Percentiles rank a stretch among this genome's conserved stretches.
Conservation (phyloP, 768 basidiomycete genomes). For the Leccinum imitatum region DNA sequence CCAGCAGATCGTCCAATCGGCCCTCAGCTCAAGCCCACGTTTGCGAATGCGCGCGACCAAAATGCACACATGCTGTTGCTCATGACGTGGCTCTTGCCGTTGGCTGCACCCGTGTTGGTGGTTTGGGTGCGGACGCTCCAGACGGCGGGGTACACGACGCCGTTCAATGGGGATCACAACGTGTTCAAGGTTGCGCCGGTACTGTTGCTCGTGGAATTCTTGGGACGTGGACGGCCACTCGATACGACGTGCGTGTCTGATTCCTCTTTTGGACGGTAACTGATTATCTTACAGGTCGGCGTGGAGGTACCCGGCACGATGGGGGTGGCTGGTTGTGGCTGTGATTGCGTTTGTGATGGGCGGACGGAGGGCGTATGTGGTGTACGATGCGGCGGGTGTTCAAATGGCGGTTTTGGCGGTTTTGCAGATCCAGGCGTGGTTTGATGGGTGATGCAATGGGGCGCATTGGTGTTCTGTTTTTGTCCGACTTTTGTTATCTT, state of each 20-base stretch:
- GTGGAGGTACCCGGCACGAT: slow-evolving; percentile 38
- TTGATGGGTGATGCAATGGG: neutral
- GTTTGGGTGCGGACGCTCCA: slow-evolving; percentile 89
- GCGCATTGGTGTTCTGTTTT: too few species aligned
- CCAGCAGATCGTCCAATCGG: neutral
- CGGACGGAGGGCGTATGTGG: slow-evolving; percentile 60
- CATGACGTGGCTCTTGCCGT: slow-evolving; percentile 79
- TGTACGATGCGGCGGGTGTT: slow-evolving; percentile 62
- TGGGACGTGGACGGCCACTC: slow-evolving; percentile 51
- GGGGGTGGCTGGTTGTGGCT: slow-evolving; percentile 53
- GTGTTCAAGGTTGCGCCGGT: slow-evolving; percentile 64
- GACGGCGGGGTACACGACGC: slow-evolving; percentile 74
- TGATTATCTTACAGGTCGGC: slow-evolving; percentile 7
- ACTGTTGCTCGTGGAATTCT: slow-evolving; percentile 60
- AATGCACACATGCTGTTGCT: slow-evolving; percentile 66
- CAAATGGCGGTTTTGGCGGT: slow-evolving; percentile 16
- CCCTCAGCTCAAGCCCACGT: slow-evolving; percentile 1
- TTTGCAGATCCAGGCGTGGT: slow-evolving; percentile 9
- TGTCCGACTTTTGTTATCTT: too few species aligned
- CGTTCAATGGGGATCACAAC: slow-evolving; percentile 81
- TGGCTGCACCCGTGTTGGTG: slow-evolving; percentile 71
- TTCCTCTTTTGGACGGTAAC: neutral
- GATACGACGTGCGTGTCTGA: slow-evolving; percentile 36
- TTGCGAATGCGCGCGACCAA: slow-evolving; percentile 42
- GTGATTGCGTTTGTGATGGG: slow-evolving; percentile 62